Percentiles rank a stretch among this genome's conserved stretches.
Evolutionary conservation across 2,329 filamentous ascomycete species (phyloP).

Genomic region (Epicoccum sorghinum): DNA sequence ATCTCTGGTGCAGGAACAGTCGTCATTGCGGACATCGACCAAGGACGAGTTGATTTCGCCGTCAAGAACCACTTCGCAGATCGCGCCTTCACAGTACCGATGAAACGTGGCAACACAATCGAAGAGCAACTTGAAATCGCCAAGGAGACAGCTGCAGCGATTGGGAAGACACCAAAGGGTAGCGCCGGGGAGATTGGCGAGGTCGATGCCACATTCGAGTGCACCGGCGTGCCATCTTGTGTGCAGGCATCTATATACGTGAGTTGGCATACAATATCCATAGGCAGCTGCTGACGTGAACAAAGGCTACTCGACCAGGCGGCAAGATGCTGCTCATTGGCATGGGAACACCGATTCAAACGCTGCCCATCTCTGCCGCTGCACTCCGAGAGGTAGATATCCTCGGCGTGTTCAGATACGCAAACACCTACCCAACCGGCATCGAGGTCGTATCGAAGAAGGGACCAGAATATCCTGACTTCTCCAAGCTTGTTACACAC

Average conservation of each 20-base stretch:
- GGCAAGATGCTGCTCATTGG: constrained; percentile 78
- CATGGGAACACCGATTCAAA: constrained; percentile 80
- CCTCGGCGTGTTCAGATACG: constrained; percentile 78
- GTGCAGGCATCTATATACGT: constrained; percentile 77
- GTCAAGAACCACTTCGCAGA: constrained; percentile 57
- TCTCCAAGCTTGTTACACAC: constrained; percentile 77
- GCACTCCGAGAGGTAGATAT: constrained; percentile 78
- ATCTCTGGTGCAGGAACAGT: constrained; percentile 61
- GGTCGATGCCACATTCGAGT: constrained; percentile 75
- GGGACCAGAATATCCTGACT: constrained; percentile 61
- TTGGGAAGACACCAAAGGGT: constrained; percentile 47
- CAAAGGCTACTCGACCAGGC: constrained; percentile 65
- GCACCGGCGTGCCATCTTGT: constrained; percentile 76
- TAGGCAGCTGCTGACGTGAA: constrained; percentile 6
- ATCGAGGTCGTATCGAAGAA: constrained; percentile 63
- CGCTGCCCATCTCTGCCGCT: constrained; percentile 73
- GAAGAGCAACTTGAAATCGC: constrained; percentile 62
- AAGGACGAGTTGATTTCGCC: constrained; percentile 62
- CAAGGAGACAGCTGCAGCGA: constrained; percentile 55
- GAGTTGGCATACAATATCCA: constrained; percentile 21
- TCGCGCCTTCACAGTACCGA: constrained; percentile 52
- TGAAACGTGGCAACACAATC: constrained; percentile 54
- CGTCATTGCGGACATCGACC: constrained; percentile 67
- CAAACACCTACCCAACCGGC: constrained; percentile 76
- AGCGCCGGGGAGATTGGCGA: constrained; percentile 53